These are phyloP conservation scores for Cajanus cajan DNA, from an alignment of 306 rosid species.

Conservation along the genomic window DNA sequence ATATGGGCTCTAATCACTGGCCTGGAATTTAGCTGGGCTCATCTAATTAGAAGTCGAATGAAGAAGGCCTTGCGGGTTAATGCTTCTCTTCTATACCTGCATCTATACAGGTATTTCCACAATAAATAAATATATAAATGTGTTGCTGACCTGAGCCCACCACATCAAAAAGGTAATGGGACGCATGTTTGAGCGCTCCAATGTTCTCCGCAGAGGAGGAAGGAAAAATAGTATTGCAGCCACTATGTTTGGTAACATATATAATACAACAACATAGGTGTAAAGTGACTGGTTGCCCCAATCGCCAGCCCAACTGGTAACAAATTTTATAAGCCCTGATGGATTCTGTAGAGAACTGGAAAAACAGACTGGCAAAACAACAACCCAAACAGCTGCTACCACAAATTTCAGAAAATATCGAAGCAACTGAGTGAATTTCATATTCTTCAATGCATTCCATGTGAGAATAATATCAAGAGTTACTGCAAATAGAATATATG, in stretches of 20 bases:
- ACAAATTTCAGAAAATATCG: slow-evolving; percentile 85
- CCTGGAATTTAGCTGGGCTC: no score
- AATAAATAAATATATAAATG: slow-evolving; percentile 12
- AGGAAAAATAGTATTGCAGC: slow-evolving; percentile 79
- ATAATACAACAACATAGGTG: slow-evolving; percentile 63
- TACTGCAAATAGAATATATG: slow-evolving; percentile 53
- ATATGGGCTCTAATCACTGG: no score
- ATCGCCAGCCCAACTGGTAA: slow-evolving; percentile 83
- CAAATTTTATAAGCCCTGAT: slow-evolving; percentile 64
- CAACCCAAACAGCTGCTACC: slow-evolving; percentile 84
- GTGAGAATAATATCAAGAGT: slow-evolving; percentile 78
- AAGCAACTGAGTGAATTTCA: slow-evolving; percentile 77
- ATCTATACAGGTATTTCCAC: slow-evolving; percentile 6
- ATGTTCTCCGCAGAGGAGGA: slow-evolving; percentile 70
- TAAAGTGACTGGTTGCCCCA: slow-evolving; percentile 74
- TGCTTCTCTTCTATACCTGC: no score
- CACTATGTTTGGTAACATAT: slow-evolving; percentile 75
- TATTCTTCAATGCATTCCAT: slow-evolving; percentile 85
- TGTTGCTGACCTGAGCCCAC: slow-evolving; percentile 93
- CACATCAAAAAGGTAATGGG: slow-evolving; percentile 75
- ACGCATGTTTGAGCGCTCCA: slow-evolving; percentile 80
- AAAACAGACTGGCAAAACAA: slow-evolving; percentile 79
- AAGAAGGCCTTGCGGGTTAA: no score
- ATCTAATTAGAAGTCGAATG: no score
- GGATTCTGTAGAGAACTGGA: slow-evolving; percentile 78